These are phyloP conservation scores for Massariosphaeria phaeospora DNA, from an alignment of 495 filamentous ascomycete species.

Conservation along the genomic window DNA sequence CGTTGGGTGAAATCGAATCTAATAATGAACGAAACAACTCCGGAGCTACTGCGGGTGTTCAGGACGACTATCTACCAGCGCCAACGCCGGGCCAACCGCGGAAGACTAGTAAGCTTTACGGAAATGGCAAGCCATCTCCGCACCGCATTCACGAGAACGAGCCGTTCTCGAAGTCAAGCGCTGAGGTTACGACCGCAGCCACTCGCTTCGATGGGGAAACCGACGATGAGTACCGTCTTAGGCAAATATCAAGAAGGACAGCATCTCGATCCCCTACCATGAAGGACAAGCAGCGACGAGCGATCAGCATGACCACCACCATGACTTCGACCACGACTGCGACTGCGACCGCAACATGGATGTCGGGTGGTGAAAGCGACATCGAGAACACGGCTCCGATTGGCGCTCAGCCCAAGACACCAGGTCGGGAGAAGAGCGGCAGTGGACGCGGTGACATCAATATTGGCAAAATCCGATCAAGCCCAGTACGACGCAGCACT, in stretches of 20 bases:
- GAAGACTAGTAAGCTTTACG: conserved; percentile 67
- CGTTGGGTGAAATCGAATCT: conserved; percentile 82
- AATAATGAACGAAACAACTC: conserved; percentile 50
- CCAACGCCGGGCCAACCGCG: conserved; percentile 94
- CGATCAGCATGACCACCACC: conserved; percentile 59
- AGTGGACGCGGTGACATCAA: conserved; percentile 63
- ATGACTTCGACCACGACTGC: conserved; percentile 56
- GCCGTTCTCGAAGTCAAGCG: conserved; percentile 40
- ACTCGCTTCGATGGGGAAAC: conserved; percentile 56
- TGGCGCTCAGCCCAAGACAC: conserved; percentile 61
- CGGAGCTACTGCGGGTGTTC: conserved; percentile 48
- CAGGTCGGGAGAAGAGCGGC: conserved; percentile 54
- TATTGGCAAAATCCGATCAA: conserved; percentile 67
- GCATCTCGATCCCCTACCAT: conserved; percentile 42
- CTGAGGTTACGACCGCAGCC: conserved; percentile 46
- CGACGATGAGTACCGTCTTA: conserved; percentile 71
- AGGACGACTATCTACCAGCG: conserved; percentile 79
- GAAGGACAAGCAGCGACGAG: conserved; percentile 48
- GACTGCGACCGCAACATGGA: conserved; percentile 56
- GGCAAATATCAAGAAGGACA: conserved; percentile 56
- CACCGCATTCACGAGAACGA: conserved; percentile 44
- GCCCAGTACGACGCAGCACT: conserved; percentile 56
- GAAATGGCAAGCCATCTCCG: conserved; percentile 32
- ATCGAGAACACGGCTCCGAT: conserved; percentile 34
- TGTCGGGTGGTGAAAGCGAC: conserved; percentile 33